A percentile compares a stretch with the other conserved stretches of the same genome.
Conservation (phyloP, 352 stramenopile genomes). For the Globisporangium canariense region DNA sequence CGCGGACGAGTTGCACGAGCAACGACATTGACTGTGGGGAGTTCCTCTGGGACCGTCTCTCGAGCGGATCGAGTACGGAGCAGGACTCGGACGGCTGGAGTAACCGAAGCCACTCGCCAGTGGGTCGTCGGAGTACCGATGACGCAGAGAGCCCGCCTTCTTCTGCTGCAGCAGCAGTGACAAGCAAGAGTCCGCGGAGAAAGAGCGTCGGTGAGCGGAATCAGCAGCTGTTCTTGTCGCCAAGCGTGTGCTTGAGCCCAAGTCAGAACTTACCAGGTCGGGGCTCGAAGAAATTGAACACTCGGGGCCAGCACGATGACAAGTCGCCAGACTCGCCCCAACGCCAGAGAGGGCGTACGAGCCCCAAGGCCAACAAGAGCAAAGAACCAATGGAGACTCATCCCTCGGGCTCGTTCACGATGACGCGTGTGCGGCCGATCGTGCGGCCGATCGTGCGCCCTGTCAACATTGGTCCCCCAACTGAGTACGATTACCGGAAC, state of each 20-base stretch:
- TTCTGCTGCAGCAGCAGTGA: not conserved
- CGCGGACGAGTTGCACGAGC: constrained; percentile 44
- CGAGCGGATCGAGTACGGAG: constrained; percentile 31
- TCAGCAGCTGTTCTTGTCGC: not conserved
- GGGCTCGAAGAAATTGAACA: not conserved
- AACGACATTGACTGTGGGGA: constrained; percentile 23
- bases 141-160: not conserved
- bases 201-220: not conserved
- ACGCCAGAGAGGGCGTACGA: constrained; percentile 11
- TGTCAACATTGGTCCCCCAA: constrained; percentile 49
- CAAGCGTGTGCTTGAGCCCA: not conserved
- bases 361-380: constrained; percentile 1
- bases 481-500: constrained; percentile 77
- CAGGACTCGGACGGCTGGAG: constrained; percentile 24
- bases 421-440: constrained; percentile 45
- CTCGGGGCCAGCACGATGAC: not conserved
- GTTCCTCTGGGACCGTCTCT: constrained; percentile 41
- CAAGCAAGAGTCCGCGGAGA: constrained; percentile 9
- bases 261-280: not conserved
- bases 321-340: not conserved
- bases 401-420: constrained; percentile 4
- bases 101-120: constrained; percentile 17
- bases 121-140: not conserved
- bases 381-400: constrained; percentile 1
- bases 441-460: constrained; percentile 59